These are phyloP conservation scores for Pneumocystis jirovecii DNA, from an alignment of 1,139 yeast genomes.

Conservation along the genomic window DNA sequence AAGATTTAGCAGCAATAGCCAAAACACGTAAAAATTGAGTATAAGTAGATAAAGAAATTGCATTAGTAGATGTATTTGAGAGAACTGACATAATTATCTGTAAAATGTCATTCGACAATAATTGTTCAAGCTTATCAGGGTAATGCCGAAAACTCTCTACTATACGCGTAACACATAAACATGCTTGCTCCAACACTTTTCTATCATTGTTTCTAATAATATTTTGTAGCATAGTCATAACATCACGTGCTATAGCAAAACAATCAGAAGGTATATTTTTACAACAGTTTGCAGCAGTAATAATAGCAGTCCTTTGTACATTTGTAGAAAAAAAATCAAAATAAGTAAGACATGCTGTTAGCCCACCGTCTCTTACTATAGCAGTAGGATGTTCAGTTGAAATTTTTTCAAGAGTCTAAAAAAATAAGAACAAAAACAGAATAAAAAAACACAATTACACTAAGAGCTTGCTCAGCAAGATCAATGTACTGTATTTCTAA, in stretches of 20 bases:
- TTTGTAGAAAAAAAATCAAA: conserved; percentile 81
- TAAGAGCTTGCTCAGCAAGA: conserved; percentile 81
- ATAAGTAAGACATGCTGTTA: conserved; percentile 54
- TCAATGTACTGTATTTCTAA: conserved; percentile 73
- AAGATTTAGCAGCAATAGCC: conserved; percentile 32
- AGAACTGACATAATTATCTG: background rate
- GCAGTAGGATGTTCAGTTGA: conserved; percentile 26
- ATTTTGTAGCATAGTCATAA: conserved; percentile 47
- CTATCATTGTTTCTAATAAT: conserved; percentile 51
- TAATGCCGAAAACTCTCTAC: conserved; percentile 38
- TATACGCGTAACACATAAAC: conserved; percentile 52
- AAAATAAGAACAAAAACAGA: background rate
- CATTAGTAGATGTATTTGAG: conserved; percentile 8
- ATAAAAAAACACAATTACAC: conserved; percentile 29
- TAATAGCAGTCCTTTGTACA: conserved; percentile 72
- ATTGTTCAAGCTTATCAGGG: conserved; percentile 31
- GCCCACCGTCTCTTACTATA: conserved; percentile 37
- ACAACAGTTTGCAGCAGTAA: conserved; percentile 66
- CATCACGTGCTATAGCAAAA: conserved; percentile 37
- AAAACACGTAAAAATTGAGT: conserved; percentile 23
- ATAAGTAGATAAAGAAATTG: conserved; percentile 12
- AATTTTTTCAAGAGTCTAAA: conserved; percentile 25
- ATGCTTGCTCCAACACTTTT: conserved; percentile 51
- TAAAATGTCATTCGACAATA: background rate
- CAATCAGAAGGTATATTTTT: conserved; percentile 33